Base-by-base conservation (phyloP, 768 basidiomycete species). In the Lentinula raphanica region DNA sequence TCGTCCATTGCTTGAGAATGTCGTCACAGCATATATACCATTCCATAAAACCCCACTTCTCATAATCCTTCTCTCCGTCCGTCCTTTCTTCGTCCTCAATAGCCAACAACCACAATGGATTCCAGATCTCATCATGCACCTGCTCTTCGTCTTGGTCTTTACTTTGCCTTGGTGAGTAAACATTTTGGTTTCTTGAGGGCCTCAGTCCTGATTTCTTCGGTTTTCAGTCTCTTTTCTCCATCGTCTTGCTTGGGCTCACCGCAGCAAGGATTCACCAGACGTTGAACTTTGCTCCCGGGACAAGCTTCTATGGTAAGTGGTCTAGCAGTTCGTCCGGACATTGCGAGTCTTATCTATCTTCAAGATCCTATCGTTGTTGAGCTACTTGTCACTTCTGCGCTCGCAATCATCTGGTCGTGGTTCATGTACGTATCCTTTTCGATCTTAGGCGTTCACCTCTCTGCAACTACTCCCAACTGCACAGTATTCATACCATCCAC, bases 331-430 rank as follows among this genome's bases (percentile, higher is more conserved):
- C 0, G 13, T 21, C 5, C 28, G 5, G 35, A 15, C 13, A 6
- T 13, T 5, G 3, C 35, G 21, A 1, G 5, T 15, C 13, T 39
- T 15, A 28, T 3, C 9, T 17, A 15, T 35, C 3, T 6, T 5
- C 3, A 28, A 77, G 80, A 82, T 61, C 77, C 73, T 28, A 72
- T 81, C 49, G 70, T 82, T 44, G 73, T 74, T 11, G 80, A 82
- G 54, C 71, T 82, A 13, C 65, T 80, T 55, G 72, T 71, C 19
- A 72, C 76, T 19, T 72, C 77, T 9, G 59, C 74, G 19, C 63
- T 81, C 5, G 74, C 76, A 5, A 55, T 79, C 38, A 62, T 80
- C 5, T 80, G 77, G 78, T 70, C 74, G 3, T 66, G 67, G 9
- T 77, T 72, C 51, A 53, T 53, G 51, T 53, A 39, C 5, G 8